These are phyloP conservation scores for Camelina hispida DNA, from an alignment of 345 rosid genomes.

Conservation along the genomic window DNA sequence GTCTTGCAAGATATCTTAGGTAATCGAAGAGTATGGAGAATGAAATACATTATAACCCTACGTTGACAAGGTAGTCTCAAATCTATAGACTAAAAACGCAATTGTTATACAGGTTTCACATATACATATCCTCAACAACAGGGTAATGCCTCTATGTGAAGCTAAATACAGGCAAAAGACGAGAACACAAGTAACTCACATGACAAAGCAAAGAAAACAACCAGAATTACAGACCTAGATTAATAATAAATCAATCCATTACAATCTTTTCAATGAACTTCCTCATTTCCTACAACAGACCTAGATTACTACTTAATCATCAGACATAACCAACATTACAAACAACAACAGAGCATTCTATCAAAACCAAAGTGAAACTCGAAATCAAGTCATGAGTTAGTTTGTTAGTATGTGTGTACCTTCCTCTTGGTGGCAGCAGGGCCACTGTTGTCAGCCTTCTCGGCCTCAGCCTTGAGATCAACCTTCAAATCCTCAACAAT, in stretches of 20 bases:
- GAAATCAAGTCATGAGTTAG: not conserved
- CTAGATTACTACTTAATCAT: not conserved
- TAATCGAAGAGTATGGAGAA: not conserved
- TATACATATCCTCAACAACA: not conserved
- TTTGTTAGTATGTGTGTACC: slow-evolving; percentile 46
- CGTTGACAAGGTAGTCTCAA: not conserved
- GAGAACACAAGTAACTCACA: not conserved
- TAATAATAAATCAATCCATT: not conserved
- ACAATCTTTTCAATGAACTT: not conserved
- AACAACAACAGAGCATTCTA: not conserved
- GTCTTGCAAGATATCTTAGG: not conserved
- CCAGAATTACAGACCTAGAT: no score
- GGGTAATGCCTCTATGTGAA: not conserved
- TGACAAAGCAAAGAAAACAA: not conserved
- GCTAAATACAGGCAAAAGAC: not conserved
- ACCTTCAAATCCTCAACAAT: slow-evolving; percentile 97
- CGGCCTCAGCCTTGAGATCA: slow-evolving; percentile 94
- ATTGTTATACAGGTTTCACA: not conserved
- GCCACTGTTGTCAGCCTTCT: slow-evolving; percentile 65
- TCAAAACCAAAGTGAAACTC: slow-evolving; percentile 27
- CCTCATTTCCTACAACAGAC: not conserved
- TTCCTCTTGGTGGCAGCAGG: slow-evolving; percentile 52
- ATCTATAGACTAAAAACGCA: not conserved
- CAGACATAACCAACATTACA: not conserved
- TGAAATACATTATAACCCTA: not conserved